Base-by-base conservation (phyloP, 1,284 basidiomycete genomes). In the Lignosus rhinocerotis region DNA sequence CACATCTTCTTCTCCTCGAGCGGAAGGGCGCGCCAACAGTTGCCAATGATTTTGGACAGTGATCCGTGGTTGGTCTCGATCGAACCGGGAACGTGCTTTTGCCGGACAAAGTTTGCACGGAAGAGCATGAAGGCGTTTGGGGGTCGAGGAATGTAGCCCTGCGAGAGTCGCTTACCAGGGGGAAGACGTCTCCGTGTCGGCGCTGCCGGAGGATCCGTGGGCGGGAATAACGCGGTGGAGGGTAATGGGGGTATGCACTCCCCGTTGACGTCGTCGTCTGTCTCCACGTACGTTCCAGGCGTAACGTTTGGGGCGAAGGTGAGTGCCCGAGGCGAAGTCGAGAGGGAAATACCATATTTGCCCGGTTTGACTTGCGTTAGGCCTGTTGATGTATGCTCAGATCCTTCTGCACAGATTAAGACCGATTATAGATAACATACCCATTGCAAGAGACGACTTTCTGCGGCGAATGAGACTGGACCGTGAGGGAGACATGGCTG, bases 61-160 rank as follows among this genome's bases (percentile, higher is more conserved):
- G 89, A 90, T 33, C 87, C 87, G 69, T 94, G 91, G 66, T 91
- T 89, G 3, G 88, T 88, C 76, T 94, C 90, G 57, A 95, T 90
- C 8, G 85, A 85, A 0, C 90, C 86, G 0, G 93, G 92, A 30
- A 95, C 88, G 62, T 93, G 85, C 62, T 89, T 86, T 65, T 87
- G 85, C 33, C 87, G 78, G 17, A 94, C 91, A 60, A 94, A 94
- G 69, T 94, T 89, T 33, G 92, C 91, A 31, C 94, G 85, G 78
- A 94, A 96, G 62, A 96, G 84, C 83, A 96, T 96, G 79, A 96
- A 96, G 0, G 94, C 93, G 68, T 96, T 96, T 1, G 93, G 88
- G 0, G 94, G 94, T 1, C 94, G 84, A 10, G 94, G 93, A 65
- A 96, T 91, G 71, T 96, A 88, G 43, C 76, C 76, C 44, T 84